A percentile compares a stretch with the other conserved stretches of the same genome.
phyloP scores from a whole-genome alignment of 139 green algal species.

The Picochlorum sp. region DNA sequence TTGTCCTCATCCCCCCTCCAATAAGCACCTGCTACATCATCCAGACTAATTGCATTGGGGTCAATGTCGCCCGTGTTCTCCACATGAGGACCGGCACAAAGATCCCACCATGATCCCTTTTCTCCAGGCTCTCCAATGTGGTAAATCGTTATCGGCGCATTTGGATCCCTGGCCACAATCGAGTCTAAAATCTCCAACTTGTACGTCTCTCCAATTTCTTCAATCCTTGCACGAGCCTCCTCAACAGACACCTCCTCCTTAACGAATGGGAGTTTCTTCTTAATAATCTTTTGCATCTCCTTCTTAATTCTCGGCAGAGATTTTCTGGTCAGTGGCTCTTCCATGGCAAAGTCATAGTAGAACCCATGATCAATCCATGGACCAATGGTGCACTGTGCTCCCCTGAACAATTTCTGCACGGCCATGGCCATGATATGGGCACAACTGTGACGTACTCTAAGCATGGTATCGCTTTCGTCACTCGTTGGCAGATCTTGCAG shows the following conservation, averaged over 20 bases:
- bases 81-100: slow-evolving; percentile 94
- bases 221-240: slow-evolving; percentile 77
- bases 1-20: slow-evolving; percentile 87
- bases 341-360: slow-evolving; percentile 97
- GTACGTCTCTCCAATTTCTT: slow-evolving; percentile 78
- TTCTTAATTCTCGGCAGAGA: slow-evolving; percentile 92
- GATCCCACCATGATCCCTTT: slow-evolving; percentile 81
- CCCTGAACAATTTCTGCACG: slow-evolving; percentile 83
- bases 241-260: slow-evolving; percentile 67
- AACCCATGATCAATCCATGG: slow-evolving; percentile 96
- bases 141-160: slow-evolving; percentile 94
- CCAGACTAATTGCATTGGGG: slow-evolving; percentile 76
- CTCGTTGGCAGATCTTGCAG: slow-evolving; percentile 48
- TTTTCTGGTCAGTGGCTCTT: slow-evolving; percentile 64
- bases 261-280: slow-evolving; percentile 67
- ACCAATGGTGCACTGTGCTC: slow-evolving; percentile 86
- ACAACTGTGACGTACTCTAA: slow-evolving; percentile 80
- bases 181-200: slow-evolving; percentile 94
- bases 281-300: slow-evolving; percentile 85
- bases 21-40: slow-evolving; percentile 81
- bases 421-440: slow-evolving; percentile 98
- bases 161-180: slow-evolving; percentile 54
- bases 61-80: slow-evolving; percentile 69
- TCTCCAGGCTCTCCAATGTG: slow-evolving; percentile 73
- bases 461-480: slow-evolving; percentile 66